Base-by-base conservation (phyloP, 2,329 filamentous ascomycete genomes). In the Myriosclerotinia scirpicola region DNA sequence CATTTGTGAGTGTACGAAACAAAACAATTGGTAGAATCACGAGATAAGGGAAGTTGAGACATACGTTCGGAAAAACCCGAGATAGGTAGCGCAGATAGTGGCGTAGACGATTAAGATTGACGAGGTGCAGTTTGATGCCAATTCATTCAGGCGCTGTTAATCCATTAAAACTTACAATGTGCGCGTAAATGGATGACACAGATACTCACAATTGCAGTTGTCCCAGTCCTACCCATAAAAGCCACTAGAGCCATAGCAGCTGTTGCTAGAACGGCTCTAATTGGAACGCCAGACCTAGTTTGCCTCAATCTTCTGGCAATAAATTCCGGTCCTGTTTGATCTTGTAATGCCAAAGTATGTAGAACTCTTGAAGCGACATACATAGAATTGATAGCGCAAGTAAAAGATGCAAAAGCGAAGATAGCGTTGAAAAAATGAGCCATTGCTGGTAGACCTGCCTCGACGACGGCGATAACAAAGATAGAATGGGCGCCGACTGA, bases 101-200 rank as follows among this genome's bases (percentile, higher is more conserved):
- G 74, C 71, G 56, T 79, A 80, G 2, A 80, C 78, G 53, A 80
- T 77, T n/a, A 80, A 70, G 69, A 75, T 79, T 15, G 79, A 78
- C 7, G 78, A 77, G 1, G 77, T 77, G 64, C 75, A 78, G 56
- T 78, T 79, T 54, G 76, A 76, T 12, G 76, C 76, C 17, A 80
- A 73, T 67, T 80, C 78, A 22, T 73, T 73, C 38, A 80, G 68
- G 44, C 77, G 72, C 78, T 79, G 64, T 44, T 17, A 6, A 34
- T 54, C 34, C n/a, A 20, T 34, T 50, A 71, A 54, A 74, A 68
- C 11, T 48, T n/a, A 36, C 12, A 44, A 1, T 22, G 14, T 42
- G 1, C 12, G 15, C 11, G 50, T 42, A 38, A 30, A 14, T 22
- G 60, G 5, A 36, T 34, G 7, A 6, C 61, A 14, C 26, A 7